Evolutionary conservation across 2,329 filamentous ascomycete genomes (phyloP).

Genomic region (Fusarium coicis): DNA sequence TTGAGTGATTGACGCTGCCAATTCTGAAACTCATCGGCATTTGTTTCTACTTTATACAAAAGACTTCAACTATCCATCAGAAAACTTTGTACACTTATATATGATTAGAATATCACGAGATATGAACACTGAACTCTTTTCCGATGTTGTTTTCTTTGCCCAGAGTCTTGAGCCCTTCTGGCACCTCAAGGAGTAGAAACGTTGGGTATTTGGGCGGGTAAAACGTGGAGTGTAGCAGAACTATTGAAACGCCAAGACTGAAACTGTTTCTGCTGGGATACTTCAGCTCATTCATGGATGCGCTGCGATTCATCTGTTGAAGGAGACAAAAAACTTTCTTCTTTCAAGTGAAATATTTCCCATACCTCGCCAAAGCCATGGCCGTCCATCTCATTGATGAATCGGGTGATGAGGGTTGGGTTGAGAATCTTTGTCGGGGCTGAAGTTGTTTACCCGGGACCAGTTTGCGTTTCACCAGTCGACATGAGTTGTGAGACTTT

Average conservation of each 20-base stretch:
- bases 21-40: conserved; percentile 5
- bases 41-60: neutral
- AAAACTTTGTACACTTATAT: too few relatives aligned
- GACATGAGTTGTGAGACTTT: too few relatives aligned
- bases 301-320: neutral
- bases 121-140: neutral
- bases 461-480: accelerated
- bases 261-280: neutral
- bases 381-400: too few relatives aligned
- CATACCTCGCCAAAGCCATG: neutral
- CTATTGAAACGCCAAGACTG: conserved; percentile 7
- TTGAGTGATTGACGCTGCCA: neutral
- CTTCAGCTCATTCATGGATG: accelerated
- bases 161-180: neutral
- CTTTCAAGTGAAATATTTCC: accelerated
- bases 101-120: neutral
- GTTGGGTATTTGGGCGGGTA: neutral
- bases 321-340: accelerated
- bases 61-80: too few relatives aligned
- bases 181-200: accelerated
- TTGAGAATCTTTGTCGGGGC: accelerated
- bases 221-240: neutral
- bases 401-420: neutral
- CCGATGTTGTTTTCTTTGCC: neutral
- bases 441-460: neutral